Evolutionary conservation across 139 green algal species (phyloP).

Genomic region (Picochlorum sp.): DNA sequence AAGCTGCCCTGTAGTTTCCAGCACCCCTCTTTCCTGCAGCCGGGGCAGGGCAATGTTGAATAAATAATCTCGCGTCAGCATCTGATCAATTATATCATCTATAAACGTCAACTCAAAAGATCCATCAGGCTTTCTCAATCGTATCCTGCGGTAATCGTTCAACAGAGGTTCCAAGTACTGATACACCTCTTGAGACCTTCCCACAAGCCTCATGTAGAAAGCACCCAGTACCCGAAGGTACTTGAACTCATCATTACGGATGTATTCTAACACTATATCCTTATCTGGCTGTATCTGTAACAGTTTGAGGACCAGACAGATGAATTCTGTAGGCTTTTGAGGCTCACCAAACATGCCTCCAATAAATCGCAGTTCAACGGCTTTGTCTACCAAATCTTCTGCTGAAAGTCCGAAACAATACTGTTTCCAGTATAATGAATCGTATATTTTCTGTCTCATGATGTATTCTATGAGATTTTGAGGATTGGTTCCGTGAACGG

Average conservation of each 20-base stretch:
- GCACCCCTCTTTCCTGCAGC: constrained; percentile 53
- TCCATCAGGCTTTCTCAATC: constrained; percentile 50
- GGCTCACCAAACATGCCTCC: constrained; percentile 82
- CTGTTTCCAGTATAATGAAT: constrained; percentile 94
- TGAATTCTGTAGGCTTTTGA: constrained; percentile 78
- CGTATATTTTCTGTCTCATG: constrained; percentile 84
- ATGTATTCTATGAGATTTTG: constrained; percentile 95
- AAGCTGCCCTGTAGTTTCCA: constrained; percentile 58
- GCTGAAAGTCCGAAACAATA: constrained; percentile 94
- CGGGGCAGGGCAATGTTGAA: constrained; percentile 90
- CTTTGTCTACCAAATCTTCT: constrained; percentile 91
- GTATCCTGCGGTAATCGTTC: constrained; percentile 89
- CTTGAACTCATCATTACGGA: constrained; percentile 97
- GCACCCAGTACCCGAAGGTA: constrained; percentile 84
- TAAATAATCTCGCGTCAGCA: constrained; percentile 83
- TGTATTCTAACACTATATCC: constrained; percentile 98
- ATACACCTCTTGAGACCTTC: constrained; percentile 84
- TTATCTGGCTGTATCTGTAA: constrained; percentile 96
- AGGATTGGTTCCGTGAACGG: constrained; percentile 85
- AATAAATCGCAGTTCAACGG: constrained; percentile 59
- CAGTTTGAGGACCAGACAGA: constrained; percentile 96
- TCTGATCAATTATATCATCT: constrained; percentile 80
- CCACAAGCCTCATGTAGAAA: constrained; percentile 94
- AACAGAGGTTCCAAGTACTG: constrained; percentile 95
- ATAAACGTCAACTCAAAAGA: constrained; percentile 67